Evolutionary conservation across 1,284 basidiomycete genomes (phyloP).

Genomic region (Ustilago curta): DNA sequence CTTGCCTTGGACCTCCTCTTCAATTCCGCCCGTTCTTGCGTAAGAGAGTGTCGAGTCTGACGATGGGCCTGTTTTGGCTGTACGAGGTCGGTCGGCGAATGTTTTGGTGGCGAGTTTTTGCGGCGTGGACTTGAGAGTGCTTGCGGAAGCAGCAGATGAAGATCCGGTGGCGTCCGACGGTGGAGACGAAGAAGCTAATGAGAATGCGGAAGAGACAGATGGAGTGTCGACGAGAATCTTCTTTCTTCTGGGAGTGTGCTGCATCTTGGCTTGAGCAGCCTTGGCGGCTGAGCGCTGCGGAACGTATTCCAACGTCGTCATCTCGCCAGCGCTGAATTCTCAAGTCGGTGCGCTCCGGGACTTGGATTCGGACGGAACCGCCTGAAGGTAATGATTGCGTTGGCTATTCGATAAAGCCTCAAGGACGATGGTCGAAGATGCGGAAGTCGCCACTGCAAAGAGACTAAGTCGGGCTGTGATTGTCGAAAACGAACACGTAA

Average conservation of each 20-base stretch:
- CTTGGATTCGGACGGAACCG: too few relatives aligned
- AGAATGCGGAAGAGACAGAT: not conserved
- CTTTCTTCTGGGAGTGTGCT: not conserved
- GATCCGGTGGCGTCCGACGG: not conserved
- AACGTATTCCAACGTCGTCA: constrained; percentile 4
- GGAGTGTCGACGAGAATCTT: not conserved
- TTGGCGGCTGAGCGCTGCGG: constrained; percentile 30
- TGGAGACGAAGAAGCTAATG: constrained; percentile 3
- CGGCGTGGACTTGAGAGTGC: not conserved
- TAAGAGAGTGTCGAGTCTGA: constrained; percentile 7
- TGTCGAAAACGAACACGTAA: not conserved
- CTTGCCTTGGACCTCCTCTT: not conserved
- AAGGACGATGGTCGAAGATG: not conserved
- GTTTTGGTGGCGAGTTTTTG: not conserved
- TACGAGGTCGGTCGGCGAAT: not conserved
- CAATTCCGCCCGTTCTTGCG: not conserved
- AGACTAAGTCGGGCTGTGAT: not conserved
- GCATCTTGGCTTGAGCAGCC: constrained; percentile 18
- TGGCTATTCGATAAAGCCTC: not conserved
- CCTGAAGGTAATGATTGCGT: too few relatives aligned
- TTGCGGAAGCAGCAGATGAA: constrained; percentile 13
- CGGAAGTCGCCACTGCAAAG: not conserved
- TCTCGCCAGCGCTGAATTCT: not conserved
- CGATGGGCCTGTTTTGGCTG: not conserved
- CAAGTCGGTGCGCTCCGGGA: not conserved